Conservation (phyloP, 805 yeast species). For the Candida broadrunensis region DNA sequence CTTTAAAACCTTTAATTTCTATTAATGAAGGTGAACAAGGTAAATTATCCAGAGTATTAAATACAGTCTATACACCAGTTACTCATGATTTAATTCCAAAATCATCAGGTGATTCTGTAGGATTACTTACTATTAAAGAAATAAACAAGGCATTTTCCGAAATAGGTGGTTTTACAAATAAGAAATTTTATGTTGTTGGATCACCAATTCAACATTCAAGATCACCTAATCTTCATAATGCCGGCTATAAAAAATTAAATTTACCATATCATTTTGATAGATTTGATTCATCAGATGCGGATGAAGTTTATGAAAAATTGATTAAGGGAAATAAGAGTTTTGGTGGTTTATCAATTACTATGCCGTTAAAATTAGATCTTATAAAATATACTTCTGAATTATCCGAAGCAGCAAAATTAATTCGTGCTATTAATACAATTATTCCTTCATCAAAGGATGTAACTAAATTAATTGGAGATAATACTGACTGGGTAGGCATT, state of each 20-base stretch:
- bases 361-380: slow-evolving; percentile 85
- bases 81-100: slow-evolving; percentile 67
- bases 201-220: slow-evolving; percentile 81
- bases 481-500: slow-evolving; percentile 96
- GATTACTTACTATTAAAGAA: slow-evolving; percentile 66
- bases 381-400: slow-evolving; percentile 63
- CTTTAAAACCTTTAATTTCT: slow-evolving; percentile 67
- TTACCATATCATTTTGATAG: slow-evolving; percentile 70
- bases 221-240: slow-evolving; percentile 83
- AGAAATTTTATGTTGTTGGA: slow-evolving; percentile 74
- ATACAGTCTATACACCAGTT: slow-evolving; percentile 77
- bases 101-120: slow-evolving; percentile 64
- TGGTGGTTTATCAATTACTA: slow-evolving; percentile 96
- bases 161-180: slow-evolving; percentile 60
- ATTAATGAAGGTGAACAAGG: slow-evolving; percentile 80
- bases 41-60: slow-evolving; percentile 74
- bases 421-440: slow-evolving; percentile 94
- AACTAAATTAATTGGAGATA: slow-evolving; percentile 68
- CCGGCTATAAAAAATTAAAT: slow-evolving; percentile 71
- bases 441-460: slow-evolving; percentile 38
- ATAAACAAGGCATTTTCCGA: slow-evolving; percentile 55
- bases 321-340: slow-evolving; percentile 46
- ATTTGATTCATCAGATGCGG: slow-evolving; percentile 66
- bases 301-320: slow-evolving; percentile 51
- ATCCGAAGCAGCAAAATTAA: slow-evolving; percentile 70